Percentiles rank a stretch among this genome's conserved stretches.
These are phyloP conservation scores for Cardamine resedifolia DNA, from an alignment of 345 rosid genomes.

Conservation along the genomic window DNA sequence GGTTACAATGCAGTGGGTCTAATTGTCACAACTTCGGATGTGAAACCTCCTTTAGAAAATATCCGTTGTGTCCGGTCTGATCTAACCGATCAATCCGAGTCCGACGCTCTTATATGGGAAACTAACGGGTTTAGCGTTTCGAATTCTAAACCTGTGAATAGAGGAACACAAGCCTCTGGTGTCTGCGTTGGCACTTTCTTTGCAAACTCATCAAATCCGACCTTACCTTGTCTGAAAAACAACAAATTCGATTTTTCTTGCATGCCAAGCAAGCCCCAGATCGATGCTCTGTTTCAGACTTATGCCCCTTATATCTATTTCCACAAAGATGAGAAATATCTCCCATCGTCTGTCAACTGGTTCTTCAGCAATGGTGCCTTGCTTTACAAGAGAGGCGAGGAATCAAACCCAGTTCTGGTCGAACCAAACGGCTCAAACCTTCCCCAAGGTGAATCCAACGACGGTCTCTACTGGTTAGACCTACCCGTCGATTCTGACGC, in stretches of 20 bases:
- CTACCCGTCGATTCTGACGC: slow-evolving; percentile 52
- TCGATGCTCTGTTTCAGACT: slow-evolving; percentile 50
- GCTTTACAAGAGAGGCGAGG: slow-evolving; percentile 60
- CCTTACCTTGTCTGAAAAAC: slow-evolving; percentile 63
- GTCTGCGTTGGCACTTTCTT: slow-evolving; percentile 66
- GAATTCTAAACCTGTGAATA: slow-evolving; percentile 43
- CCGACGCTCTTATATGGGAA: slow-evolving; percentile 61
- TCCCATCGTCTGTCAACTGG: slow-evolving; percentile 74
- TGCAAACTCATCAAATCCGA: slow-evolving; percentile 25
- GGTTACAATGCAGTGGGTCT: slow-evolving; percentile 68
- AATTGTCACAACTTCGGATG: slow-evolving; percentile 50
- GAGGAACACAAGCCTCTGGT: slow-evolving; percentile 52
- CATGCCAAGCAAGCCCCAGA: slow-evolving; percentile 63
- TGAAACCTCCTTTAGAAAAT: slow-evolving; percentile 66
- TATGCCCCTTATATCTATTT: slow-evolving; percentile 67
- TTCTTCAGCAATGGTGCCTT: slow-evolving; percentile 66
- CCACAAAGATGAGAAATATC: slow-evolving; percentile 70
- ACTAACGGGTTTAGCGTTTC: slow-evolving; percentile 47
- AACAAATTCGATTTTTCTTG: slow-evolving; percentile 41
- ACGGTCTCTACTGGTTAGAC: slow-evolving; percentile 79
- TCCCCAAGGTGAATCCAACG: slow-evolving; percentile 77
- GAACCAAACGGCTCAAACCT: slow-evolving; percentile 65
- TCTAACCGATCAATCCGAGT: slow-evolving; percentile 55
- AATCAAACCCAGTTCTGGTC: slow-evolving; percentile 53
- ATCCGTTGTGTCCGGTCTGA: slow-evolving; percentile 67